Percentiles rank a stretch among this genome's conserved stretches.
Conservation (phyloP, 495 filamentous ascomycete genomes). For the Tuber brumale region DNA sequence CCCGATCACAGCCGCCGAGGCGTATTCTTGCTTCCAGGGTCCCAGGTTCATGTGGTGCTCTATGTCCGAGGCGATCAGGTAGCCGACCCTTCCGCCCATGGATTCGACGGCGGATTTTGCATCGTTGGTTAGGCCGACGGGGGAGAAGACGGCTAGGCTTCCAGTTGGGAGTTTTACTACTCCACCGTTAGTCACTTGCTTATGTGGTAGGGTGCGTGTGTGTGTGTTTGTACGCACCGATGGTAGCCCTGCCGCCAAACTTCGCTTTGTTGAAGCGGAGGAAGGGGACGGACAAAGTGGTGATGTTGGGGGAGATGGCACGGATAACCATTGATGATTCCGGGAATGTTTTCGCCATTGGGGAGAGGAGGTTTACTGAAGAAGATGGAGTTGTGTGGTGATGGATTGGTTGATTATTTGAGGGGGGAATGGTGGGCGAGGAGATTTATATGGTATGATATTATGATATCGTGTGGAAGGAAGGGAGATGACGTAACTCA, state of each 20-base stretch:
- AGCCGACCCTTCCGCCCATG: conserved; percentile 67
- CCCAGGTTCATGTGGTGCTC: conserved; percentile 90
- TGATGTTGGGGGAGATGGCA: conserved; percentile 67
- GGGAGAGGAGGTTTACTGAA: background rate
- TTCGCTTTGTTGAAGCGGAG: conserved; percentile 70
- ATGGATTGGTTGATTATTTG: background rate
- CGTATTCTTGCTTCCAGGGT: conserved; percentile 68
- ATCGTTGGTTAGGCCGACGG: conserved; percentile 70
- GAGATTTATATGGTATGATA: background rate
- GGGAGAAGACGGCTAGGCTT: conserved; percentile 83
- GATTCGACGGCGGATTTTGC: conserved; percentile 57
- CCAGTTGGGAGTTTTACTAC: conserved; percentile 57
- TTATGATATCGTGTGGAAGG: background rate
- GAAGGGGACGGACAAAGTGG: conserved; percentile 80
- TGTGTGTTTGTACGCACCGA: conserved; percentile 52
- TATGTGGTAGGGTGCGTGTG: background rate
- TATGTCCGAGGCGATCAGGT: conserved; percentile 78
- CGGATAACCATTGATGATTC: conserved; percentile 81
- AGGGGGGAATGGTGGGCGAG: background rate
- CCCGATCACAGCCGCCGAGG: conserved; percentile 63
- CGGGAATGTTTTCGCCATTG: conserved; percentile 50
- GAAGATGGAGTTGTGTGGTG: background rate
- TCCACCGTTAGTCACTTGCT: background rate
- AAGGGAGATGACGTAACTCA: background rate
- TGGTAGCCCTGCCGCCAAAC: conserved; percentile 78